Conservation (phyloP, 2,329 filamentous ascomycete species). For the Botrytis sinoallii region DNA sequence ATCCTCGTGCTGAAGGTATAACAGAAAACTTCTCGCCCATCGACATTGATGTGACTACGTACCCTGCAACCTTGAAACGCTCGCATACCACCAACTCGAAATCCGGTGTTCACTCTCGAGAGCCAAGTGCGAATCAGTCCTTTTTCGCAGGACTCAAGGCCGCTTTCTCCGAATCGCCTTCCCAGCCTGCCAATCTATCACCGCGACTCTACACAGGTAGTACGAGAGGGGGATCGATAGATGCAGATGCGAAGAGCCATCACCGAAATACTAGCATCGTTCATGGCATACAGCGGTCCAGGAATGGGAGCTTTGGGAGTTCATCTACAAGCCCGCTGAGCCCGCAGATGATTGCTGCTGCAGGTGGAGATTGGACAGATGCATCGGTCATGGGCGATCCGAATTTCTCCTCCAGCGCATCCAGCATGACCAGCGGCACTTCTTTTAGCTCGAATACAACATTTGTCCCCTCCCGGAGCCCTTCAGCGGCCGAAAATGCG, state of each 20-base stretch:
- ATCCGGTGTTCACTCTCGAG: constrained; percentile 28
- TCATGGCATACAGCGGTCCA: constrained; percentile 87
- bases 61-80: constrained; percentile 36
- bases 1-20: constrained; percentile 32
- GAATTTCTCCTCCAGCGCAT: constrained; percentile 29
- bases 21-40: constrained; percentile 30
- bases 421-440: constrained; percentile 31
- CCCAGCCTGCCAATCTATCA: constrained; percentile 29
- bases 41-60: constrained; percentile 30
- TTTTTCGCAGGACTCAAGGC: constrained; percentile 26
- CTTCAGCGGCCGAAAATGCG: constrained; percentile 46
- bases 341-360: constrained; percentile 77
- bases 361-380: constrained; percentile 43
- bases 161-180: constrained; percentile 29
- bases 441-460: constrained; percentile 36
- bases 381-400: constrained; percentile 36
- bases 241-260: constrained; percentile 60
- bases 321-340: constrained; percentile 81
- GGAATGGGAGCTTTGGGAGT: constrained; percentile 84
- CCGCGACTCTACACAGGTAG: constrained; percentile 31
- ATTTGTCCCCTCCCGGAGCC: constrained; percentile 36
- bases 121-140: constrained; percentile 27
- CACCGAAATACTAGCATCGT: constrained; percentile 97
- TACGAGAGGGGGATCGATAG: constrained; percentile 38
- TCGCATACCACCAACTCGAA: constrained; percentile 28